These are phyloP conservation scores for Talaromyces sp. DNA, from an alignment of 2,329 filamentous ascomycete species.

Conservation along the genomic window DNA sequence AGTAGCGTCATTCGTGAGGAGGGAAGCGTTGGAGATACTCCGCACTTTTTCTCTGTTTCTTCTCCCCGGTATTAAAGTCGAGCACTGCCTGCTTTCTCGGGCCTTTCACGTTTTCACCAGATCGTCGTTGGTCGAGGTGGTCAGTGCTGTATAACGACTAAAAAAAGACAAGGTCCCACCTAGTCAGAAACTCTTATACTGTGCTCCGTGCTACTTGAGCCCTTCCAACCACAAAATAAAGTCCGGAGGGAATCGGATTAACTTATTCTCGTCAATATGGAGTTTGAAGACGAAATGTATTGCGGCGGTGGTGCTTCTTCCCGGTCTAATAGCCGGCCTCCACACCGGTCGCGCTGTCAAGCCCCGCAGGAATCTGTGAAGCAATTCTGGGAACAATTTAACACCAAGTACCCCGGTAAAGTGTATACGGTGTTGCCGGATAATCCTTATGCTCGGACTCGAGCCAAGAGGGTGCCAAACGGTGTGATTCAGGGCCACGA, in stretches of 20 bases:
- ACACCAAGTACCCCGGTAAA: conserved; percentile 70
- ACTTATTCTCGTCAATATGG: conserved; percentile 20
- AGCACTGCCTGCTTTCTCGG: conserved; percentile 1
- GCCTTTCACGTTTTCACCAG: neutral
- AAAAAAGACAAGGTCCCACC: conserved; percentile 2
- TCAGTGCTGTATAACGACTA: conserved; percentile 4
- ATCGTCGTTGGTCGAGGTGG: conserved; percentile 6
- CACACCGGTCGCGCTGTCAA: conserved; percentile 51
- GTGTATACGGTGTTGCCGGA: conserved; percentile 71
- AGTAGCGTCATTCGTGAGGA: neutral
- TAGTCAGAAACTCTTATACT: neutral
- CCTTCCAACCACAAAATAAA: too few relatives aligned
- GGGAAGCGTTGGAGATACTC: neutral
- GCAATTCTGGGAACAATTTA: conserved; percentile 74
- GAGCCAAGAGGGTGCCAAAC: conserved; percentile 59
- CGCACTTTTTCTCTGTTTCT: neutral
- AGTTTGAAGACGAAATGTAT: conserved; percentile 32
- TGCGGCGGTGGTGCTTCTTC: conserved; percentile 32
- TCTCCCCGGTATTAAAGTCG: neutral
- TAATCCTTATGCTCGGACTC: conserved; percentile 65
- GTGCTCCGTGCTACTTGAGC: too few relatives aligned
- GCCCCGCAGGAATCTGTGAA: conserved; percentile 70
- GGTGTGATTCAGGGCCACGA: conserved; percentile 59
- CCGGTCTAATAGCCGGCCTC: conserved; percentile 36
- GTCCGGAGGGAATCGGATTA: too few relatives aligned